Evolutionary conservation across 1,284 basidiomycete species (phyloP), one percentile per base, ranked within the genome.

Genomic region (Ceratobasidium sp.): DNA sequence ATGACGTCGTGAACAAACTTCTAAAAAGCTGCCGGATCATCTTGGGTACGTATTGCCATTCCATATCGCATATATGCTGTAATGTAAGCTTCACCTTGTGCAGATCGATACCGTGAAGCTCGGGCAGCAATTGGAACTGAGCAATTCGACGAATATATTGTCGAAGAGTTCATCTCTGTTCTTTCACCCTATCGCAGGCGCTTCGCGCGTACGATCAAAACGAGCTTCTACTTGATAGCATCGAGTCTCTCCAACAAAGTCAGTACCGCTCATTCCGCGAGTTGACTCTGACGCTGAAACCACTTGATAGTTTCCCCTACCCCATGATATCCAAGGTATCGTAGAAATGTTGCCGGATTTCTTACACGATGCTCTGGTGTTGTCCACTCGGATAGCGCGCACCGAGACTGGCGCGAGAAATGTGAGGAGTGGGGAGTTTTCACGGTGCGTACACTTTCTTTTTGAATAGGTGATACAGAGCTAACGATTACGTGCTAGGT

Each of bases 281-380:
- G 44, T 14, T 45, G 9, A 29, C 2, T 6, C 19, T 33, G 56
- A 9, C 24, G 17, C 22, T 36, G 15, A 51, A 3, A 5, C 2
- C 24, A 36, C 19, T 51, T n/a, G 29, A 51, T 9, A 83, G 74
- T 75, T 77, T 9, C 82, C 81, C 1, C 79, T 83, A 8, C 78
- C 81, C 19, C 78, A 79, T 19, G 81, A 82, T 27, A 78, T 80
- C 5, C 81, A 80, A 1, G 73, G 75, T 6, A 76, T 77, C 22
- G 59, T 77, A 24, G 75, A 67, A 19, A 47, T 77, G 51, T 36
- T 77, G 5, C 72, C 76, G 2, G 76, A 79, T 45, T 77, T 82
- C 63, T 73, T 81, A 41, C 80, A 82, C 75, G 82, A 82, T 63
- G 80, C 81, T 5, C 73, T 82, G 36, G 75, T 82, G 3, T 77